These are phyloP conservation scores for Botrytis galanthina DNA, from an alignment of 2,329 filamentous ascomycete species.

Conservation along the genomic window DNA sequence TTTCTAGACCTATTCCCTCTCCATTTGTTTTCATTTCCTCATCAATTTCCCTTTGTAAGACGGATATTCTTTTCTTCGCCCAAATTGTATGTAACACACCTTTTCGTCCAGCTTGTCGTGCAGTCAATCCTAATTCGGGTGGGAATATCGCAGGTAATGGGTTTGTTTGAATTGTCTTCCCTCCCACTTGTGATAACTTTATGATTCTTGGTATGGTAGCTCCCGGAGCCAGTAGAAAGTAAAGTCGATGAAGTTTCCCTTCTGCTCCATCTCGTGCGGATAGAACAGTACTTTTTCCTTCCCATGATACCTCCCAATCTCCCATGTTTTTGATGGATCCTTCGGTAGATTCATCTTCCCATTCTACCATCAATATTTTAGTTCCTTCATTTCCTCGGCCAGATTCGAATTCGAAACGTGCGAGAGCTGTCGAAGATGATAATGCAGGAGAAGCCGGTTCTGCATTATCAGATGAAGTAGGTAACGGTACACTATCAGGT, in stretches of 20 bases:
- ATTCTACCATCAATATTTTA: slow-evolving; percentile 92
- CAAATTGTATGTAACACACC: slow-evolving; percentile 83
- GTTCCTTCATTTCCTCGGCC: slow-evolving; percentile 77
- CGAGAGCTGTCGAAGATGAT: slow-evolving; percentile 59
- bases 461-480: slow-evolving; percentile 34
- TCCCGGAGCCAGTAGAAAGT: slow-evolving; percentile 76
- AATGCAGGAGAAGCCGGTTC: slow-evolving; percentile 41
- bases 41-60: slow-evolving; percentile 74
- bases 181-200: slow-evolving; percentile 53
- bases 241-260: slow-evolving; percentile 57
- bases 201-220: slow-evolving; percentile 70
- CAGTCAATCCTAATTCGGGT: slow-evolving; percentile 66
- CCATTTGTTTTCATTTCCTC: slow-evolving; percentile 69
- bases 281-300: slow-evolving; percentile 72
- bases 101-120: slow-evolving; percentile 66
- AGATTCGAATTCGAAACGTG: slow-evolving; percentile 83
- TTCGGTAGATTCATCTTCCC: slow-evolving; percentile 65
- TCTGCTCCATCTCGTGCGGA: slow-evolving; percentile 44
- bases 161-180: slow-evolving; percentile 60
- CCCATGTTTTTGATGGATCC: slow-evolving; percentile 42
- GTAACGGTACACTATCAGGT: slow-evolving; percentile 31
- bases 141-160: slow-evolving; percentile 86
- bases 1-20: slow-evolving; percentile 80
- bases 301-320: slow-evolving; percentile 77
- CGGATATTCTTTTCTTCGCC: slow-evolving; percentile 77